Evolutionary conservation across 768 basidiomycete species (phyloP).

Genomic region (Boletus patriciae): DNA sequence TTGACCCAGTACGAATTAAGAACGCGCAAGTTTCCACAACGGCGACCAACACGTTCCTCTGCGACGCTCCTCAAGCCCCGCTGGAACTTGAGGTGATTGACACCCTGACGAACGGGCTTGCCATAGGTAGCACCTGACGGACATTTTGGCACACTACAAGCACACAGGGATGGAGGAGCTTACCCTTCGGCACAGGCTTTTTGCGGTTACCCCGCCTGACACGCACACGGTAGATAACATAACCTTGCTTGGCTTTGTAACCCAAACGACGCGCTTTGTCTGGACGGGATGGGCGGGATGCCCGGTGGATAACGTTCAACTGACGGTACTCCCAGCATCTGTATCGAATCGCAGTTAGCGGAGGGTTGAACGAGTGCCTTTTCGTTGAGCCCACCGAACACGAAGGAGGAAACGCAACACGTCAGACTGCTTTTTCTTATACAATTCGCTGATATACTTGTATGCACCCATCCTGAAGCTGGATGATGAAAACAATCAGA

Average conservation of each 20-base stretch:
- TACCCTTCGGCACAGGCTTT: slow-evolving; percentile 97
- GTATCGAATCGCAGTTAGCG: slow-evolving; percentile 7
- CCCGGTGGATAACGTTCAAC: slow-evolving; percentile 96
- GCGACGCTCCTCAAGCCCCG: slow-evolving; percentile 89
- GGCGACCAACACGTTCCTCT: slow-evolving; percentile 95
- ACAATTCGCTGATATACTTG: slow-evolving; percentile 95
- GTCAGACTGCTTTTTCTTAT: slow-evolving; percentile 98
- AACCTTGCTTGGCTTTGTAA: slow-evolving; percentile 99
- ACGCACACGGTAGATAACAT: slow-evolving; percentile 95
- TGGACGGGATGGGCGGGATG: slow-evolving; percentile 95
- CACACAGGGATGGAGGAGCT: slow-evolving; percentile 13
- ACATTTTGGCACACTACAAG: not conserved
- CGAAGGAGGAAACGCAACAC: slow-evolving; percentile 97
- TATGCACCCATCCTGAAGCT: slow-evolving; percentile 83
- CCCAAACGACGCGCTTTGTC: slow-evolving; percentile 99
- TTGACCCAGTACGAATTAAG: slow-evolving; percentile 99
- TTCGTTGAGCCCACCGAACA: slow-evolving; percentile 64
- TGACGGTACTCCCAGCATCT: slow-evolving; percentile 99
- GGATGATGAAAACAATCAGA: slow-evolving; percentile 22
- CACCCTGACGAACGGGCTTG: slow-evolving; percentile 99
- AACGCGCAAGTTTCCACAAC: slow-evolving; percentile 96
- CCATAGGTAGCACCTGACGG: slow-evolving; percentile 89
- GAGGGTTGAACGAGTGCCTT: not conserved
- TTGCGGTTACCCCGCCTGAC: slow-evolving; percentile 99
- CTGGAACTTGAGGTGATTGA: slow-evolving; percentile 99